Evolutionary conservation across 2,329 filamentous ascomycete species (phyloP), one percentile per base, ranked within the genome.

Genomic region (Pyricularia grisea): DNA sequence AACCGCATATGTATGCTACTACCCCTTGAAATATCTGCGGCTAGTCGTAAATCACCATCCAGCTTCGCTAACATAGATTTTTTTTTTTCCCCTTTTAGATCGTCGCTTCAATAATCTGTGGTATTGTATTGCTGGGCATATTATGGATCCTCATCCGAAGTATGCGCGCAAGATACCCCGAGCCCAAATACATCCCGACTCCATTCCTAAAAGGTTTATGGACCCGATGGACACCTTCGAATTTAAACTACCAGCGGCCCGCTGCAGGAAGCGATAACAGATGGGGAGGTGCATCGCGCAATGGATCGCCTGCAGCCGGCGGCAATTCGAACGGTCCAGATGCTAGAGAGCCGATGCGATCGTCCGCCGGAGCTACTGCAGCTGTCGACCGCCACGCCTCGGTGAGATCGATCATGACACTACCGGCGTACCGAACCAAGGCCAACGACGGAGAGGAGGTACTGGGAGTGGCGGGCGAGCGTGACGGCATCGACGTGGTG

Each of bases 351-450:
- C 66, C 36, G 23, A 55, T 67, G 50, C 66, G 50, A 17, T 31
- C 55, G 11, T 55, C 42, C 17, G 31, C 65, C 11, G 31, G 31
- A 73, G 68, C 77, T 50, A 74, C 72, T 10, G 78, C 77, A 70
- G 79, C 77, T 0, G 87, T 97, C 14, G 92, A 94, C 76, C 87
- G 94, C 36, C 91, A 94, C 74, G 93, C 92, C 0, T 96, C 92
- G 10, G 85, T 98, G 65, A 90, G 94, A 69, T 97, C 93, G n/a
- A 89, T 98, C 69, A 95, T 97, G 86, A 98, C 95, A 0, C 81
- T 99, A 2, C 95, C 95, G 0, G 87, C 92, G 0, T 99, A 99
- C 78, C 90, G 91, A 2, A 86, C 85, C 20, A 88, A 87, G 31
- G 88, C 93, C 0, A 84, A 87, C 67, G 89, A 91, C 25, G 89